Conservation (phyloP, 345 rosid genomes). For the Gossypium bickii region DNA sequence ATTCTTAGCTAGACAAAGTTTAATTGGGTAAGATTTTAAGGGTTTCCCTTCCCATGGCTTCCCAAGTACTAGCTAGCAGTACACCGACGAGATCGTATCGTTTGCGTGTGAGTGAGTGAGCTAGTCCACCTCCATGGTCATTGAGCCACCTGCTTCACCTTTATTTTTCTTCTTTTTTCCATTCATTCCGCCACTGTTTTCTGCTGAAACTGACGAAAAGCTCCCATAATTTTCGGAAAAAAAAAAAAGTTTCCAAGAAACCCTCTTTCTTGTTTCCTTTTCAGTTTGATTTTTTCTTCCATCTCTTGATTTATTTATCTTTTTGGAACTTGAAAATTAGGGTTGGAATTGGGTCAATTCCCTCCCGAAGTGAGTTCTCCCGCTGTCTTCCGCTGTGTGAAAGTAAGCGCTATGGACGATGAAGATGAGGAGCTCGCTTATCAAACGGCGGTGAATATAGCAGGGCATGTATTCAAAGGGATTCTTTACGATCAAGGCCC, state of each 20-base stretch:
- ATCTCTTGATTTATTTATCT: slow-evolving; percentile 12
- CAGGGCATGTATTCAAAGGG: slow-evolving; percentile 52
- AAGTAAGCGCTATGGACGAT: slow-evolving; percentile 38
- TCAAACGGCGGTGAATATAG: slow-evolving; percentile 42
- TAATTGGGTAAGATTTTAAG: slow-evolving; percentile 23
- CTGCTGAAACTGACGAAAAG: slow-evolving; percentile 50
- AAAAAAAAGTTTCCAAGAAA: neutral
- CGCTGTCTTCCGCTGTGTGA: slow-evolving; percentile 43
- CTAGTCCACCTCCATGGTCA: slow-evolving; percentile 36
- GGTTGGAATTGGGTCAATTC: slow-evolving; percentile 35
- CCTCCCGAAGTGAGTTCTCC: slow-evolving; percentile 41
- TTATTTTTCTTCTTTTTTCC: slow-evolving; percentile 13
- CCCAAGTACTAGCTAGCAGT: neutral
- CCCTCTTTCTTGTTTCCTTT: slow-evolving; percentile 3
- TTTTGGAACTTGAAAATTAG: slow-evolving; percentile 19
- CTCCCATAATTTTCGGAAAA: slow-evolving; percentile 9
- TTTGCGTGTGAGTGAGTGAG: slow-evolving; percentile 36
- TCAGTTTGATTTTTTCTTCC: neutral
- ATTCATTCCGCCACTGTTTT: slow-evolving; percentile 33
- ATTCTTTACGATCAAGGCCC: slow-evolving; percentile 66
- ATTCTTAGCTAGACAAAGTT: slow-evolving; percentile 19
- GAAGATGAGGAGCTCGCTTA: slow-evolving; percentile 41
- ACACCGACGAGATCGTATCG: slow-evolving; percentile 25
- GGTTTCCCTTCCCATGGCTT: slow-evolving; percentile 4
- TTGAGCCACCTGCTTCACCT: slow-evolving; percentile 21